phyloP scores from a whole-genome alignment of 768 basidiomycete species.

The Pulveroboletus sp. region DNA sequence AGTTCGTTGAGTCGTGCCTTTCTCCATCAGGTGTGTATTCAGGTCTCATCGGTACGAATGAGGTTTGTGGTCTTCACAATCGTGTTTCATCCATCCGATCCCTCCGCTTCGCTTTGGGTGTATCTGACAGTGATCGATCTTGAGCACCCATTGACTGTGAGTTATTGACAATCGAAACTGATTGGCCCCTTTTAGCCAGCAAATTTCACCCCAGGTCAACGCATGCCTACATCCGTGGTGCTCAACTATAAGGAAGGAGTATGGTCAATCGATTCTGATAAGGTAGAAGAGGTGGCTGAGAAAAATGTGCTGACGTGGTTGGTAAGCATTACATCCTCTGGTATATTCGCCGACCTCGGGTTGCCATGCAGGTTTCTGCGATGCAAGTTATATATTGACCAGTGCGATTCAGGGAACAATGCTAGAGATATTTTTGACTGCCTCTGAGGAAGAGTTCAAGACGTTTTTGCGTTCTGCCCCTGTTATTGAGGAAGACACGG shows the following conservation, averaged over 20 bases:
- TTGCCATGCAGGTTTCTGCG: no score
- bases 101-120: not conserved
- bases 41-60: not conserved
- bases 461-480: conserved; percentile 41
- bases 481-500: conserved; percentile 23
- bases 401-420: conserved; percentile 64
- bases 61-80: not conserved
- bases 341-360: not conserved
- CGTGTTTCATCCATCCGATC: not conserved
- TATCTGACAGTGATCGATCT: not conserved
- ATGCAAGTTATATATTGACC: not conserved
- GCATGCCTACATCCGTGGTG: conserved; percentile 66
- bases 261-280: conserved; percentile 61
- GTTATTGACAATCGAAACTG: not conserved
- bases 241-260: conserved; percentile 62
- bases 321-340: conserved; percentile 35
- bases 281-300: conserved; percentile 37
- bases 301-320: conserved; percentile 77
- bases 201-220: conserved; percentile 73
- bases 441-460: conserved; percentile 57
- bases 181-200: conserved; percentile 38
- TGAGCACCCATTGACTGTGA: not conserved
- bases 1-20: conserved; percentile 59
- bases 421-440: conserved; percentile 83
- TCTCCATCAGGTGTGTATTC: conserved; percentile 42